Evolutionary conservation across 2,329 filamentous ascomycete species (phyloP), one percentile per base, ranked within the genome.

Genomic region (Neocatenulostroma microsporum): DNA sequence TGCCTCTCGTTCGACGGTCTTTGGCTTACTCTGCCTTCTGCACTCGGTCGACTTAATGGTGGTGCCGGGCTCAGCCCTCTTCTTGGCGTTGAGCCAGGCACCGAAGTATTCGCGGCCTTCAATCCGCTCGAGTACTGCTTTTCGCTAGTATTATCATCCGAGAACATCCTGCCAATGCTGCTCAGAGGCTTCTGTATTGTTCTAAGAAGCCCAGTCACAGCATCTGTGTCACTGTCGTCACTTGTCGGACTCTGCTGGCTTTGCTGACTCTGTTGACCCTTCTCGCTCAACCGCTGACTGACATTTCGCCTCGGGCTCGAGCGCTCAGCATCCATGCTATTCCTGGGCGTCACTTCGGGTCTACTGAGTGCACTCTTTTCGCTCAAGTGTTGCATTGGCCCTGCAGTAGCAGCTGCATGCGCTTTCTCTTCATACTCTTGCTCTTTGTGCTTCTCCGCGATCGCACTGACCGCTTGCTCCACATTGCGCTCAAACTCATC

Each of bases 401-500:
- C 55, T 57, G 48, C 41, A 57, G 8, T 70, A 27, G 41, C 36
- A 23, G 34, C 42, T 43, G 52, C 28, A 34, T 56, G 55, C 7
- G 46, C 33, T 27, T 56, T 51, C 20, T 50, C 35, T 34, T 62
- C 51, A n/a, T 66, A 62, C 45, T 77, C 68, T 23, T 72, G 67
- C 42, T 70, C 66, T 40, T 78, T 75, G 53, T 95, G 87, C 53
- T 84, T 85, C 62, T 95, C 89, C 2, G 91, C 89, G 48, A 98
- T 98, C 27, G 84, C 85, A 5, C 86, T 94, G 3, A 98, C 93
- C 6, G 91, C 88, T 3, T 83, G 83, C 64, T 98, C 91, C n/a
- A 98, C 93, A 49, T 94, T 88, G 55, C 76, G 77, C 58, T 98
- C 91, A 54, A 98, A 98, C 24, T 96, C 91, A 39, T 91, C 86